Conservation (phyloP, 495 filamentous ascomycete genomes). For the Penicillium lagena region DNA sequence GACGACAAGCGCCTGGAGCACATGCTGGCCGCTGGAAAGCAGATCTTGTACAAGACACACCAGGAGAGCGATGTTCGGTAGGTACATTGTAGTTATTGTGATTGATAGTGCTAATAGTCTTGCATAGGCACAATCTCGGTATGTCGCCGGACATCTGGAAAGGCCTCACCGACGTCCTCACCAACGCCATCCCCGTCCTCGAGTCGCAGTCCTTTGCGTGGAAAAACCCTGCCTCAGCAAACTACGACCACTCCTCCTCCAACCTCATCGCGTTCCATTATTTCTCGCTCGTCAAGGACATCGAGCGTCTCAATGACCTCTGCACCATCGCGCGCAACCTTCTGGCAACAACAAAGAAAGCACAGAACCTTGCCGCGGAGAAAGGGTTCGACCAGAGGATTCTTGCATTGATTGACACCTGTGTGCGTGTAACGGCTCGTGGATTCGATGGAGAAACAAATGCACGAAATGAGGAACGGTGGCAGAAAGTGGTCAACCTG, state of each 20-base stretch:
- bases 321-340: constrained; percentile 81
- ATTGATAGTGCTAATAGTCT: neutral
- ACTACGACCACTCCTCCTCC: constrained; percentile 50
- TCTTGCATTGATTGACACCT: constrained; percentile 75
- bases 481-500: constrained; percentile 66
- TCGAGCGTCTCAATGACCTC: constrained; percentile 78
- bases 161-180: constrained; percentile 54
- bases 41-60: constrained; percentile 45
- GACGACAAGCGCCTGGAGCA: constrained; percentile 45
- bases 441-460: constrained; percentile 80
- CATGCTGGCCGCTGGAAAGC: constrained; percentile 43
- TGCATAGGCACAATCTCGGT: constrained; percentile 38
- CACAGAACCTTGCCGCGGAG: constrained; percentile 79
- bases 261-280: constrained; percentile 77
- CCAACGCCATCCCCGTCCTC: constrained; percentile 53
- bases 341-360: constrained; percentile 71
- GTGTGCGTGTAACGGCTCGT: constrained; percentile 80
- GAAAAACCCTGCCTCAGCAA: constrained; percentile 49
- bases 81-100: neutral
- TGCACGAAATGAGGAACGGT: constrained; percentile 57
- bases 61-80: constrained; percentile 46
- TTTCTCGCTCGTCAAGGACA: constrained; percentile 65
- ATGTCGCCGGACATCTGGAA: constrained; percentile 63
- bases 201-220: constrained; percentile 55
- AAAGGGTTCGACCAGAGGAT: constrained; percentile 75